Evolutionary conservation across 208 protist species (phyloP).

Genomic region (Pavlovales sp.): DNA sequence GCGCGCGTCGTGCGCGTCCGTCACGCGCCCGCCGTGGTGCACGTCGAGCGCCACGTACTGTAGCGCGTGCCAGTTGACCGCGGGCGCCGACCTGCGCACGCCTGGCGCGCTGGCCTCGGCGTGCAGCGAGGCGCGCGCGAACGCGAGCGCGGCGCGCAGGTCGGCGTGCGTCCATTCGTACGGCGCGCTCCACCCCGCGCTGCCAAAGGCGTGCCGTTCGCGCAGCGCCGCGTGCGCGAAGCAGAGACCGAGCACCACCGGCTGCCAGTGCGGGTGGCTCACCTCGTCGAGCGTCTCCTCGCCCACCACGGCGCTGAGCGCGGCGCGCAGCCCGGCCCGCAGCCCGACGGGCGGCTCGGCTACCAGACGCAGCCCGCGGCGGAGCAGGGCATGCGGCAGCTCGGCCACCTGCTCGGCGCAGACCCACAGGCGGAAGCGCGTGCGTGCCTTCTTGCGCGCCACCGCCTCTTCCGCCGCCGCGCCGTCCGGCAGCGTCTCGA

Average conservation of each 20-base stretch:
- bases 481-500: slow-evolving; percentile 64
- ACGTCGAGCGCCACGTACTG: slow-evolving; percentile 96
- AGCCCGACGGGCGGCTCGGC: slow-evolving; percentile 94
- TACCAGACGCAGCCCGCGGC: slow-evolving; percentile 89
- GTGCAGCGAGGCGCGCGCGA: slow-evolving; percentile 94
- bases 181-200: slow-evolving; percentile 92
- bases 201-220: slow-evolving; percentile 94
- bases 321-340: slow-evolving; percentile 86
- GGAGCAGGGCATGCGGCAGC: slow-evolving; percentile 74
- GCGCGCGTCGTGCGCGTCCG: slow-evolving; percentile 90
- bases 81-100: slow-evolving; percentile 62
- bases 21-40: slow-evolving; percentile 97
- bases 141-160: slow-evolving; percentile 76
- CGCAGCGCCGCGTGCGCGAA: slow-evolving; percentile 93
- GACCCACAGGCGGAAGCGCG: slow-evolving; percentile 73
- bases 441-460: slow-evolving; percentile 31
- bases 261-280: slow-evolving; percentile 85
- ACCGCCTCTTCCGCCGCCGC: slow-evolving; percentile 94
- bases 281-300: slow-evolving; percentile 90
- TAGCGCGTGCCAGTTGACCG: slow-evolving; percentile 70
- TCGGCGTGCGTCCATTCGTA: slow-evolving; percentile 98
- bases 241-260: slow-evolving; percentile 89
- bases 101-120: slow-evolving; percentile 60
- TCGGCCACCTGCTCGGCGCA: slow-evolving; percentile 65
- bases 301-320: slow-evolving; percentile 83